Evolutionary conservation across 208 protist species (phyloP).

Genomic region (Acanthamoeba divionensis): DNA sequence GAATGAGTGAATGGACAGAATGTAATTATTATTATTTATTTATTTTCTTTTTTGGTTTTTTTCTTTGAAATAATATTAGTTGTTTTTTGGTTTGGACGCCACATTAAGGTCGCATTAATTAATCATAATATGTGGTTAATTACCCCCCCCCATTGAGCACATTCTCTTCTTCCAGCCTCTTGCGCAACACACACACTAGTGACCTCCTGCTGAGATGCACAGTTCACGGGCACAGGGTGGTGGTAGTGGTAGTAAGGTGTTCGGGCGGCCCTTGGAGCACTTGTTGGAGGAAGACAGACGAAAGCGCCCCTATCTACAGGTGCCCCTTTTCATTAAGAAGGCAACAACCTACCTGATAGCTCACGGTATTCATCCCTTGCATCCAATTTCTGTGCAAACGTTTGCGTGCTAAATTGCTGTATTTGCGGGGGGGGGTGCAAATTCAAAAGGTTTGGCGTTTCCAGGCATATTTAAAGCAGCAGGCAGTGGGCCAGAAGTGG

Average conservation of each 20-base stretch:
- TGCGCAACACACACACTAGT: neutral
- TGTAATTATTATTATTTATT: too few species aligned
- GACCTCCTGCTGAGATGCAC: neutral
- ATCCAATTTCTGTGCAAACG: too few species aligned
- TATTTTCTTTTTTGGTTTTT: too few species aligned
- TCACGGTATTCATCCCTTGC: too few species aligned
- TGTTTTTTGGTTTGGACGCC: neutral
- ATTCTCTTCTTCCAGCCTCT: neutral
- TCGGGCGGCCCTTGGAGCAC: constrained; percentile 9
- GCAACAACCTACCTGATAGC: neutral
- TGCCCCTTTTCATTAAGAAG: constrained; percentile 13
- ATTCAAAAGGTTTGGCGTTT: neutral
- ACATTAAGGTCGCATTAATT: neutral
- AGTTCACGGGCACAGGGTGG: neutral
- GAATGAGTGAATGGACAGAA: too few species aligned
- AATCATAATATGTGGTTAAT: neutral
- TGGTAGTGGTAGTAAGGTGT: neutral
- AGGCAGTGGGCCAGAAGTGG: constrained; percentile 9
- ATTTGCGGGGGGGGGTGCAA: too few species aligned
- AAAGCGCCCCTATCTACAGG: neutral
- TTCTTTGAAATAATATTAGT: neutral
- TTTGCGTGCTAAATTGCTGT: too few species aligned
- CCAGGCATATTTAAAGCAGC: constrained; percentile 14
- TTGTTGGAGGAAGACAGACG: neutral
- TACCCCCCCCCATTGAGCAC: neutral